Evolutionary conservation across 2,329 filamentous ascomycete species (phyloP), one percentile per base, ranked within the genome.

Genomic region (Colletotrichum brevisporum): DNA sequence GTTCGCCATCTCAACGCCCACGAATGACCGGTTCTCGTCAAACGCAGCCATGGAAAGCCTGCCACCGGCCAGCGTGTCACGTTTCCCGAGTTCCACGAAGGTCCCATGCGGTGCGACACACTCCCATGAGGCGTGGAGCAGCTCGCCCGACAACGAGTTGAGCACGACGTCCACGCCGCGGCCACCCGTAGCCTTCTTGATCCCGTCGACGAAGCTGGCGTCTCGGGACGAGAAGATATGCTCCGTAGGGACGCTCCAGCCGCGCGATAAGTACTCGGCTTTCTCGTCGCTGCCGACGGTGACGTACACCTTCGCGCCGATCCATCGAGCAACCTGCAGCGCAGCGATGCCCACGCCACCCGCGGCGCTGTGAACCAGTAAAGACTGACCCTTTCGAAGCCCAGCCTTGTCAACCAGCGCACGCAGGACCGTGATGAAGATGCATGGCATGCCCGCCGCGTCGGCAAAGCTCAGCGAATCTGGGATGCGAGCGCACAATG

Each of bases 21-120:
- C 69, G 41, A 80, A 83, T 0, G 75, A 76, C 0, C 80, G 75
- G 4, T 80, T 81, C 0, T 71, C 72, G 2, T 79, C 75, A 43
- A 89, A 88, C 0, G 78, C 76, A 1, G 78, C 71, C 83, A 88
- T 84, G 1, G 81, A 80, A 3, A 89, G 77, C 6, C 77, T 74
- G 2, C 78, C 81, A 16, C 81, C 78, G 1, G 79, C 78, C 1
- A 79, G 71, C 2, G 85, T 75, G 53, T 86, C 84, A 4, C 78
- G 74, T 70, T 83, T 83, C 3, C 83, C 83, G 16, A 86, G 80
- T 62, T 86, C 84, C 0, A 86, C 66, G 73, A 87, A 82, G 2
- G 74, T 77, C 0, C 83, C 84, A 52, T 80, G 83, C 2, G 77
- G 73, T 1, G 84, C 83, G 1, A 88, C 75, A 50, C 82, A 85